Conservation (phyloP, 805 yeast species). For the Barnettozyma siamensis region DNA sequence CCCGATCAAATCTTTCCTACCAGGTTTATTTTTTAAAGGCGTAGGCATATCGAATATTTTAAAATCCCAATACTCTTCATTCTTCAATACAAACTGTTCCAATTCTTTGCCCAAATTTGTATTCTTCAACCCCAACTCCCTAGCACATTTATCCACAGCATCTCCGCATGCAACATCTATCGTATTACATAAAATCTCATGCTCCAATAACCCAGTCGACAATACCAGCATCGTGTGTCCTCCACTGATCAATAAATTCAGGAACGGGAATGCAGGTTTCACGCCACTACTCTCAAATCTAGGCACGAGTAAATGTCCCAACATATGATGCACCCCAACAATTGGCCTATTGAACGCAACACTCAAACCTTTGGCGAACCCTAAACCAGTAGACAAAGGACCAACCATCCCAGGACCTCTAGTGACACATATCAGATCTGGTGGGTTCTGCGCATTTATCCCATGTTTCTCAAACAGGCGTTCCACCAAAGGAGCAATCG, state of each 20-base stretch:
- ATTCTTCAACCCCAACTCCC: conserved; percentile 75
- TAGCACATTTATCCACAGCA: conserved; percentile 86
- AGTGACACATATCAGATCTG: conserved; percentile 82
- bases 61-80: conserved; percentile 28
- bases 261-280: conserved; percentile 55
- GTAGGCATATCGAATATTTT: conserved; percentile 32
- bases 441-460: conserved; percentile 25
- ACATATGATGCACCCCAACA: conserved; percentile 93
- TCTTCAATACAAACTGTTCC: conserved; percentile 46
- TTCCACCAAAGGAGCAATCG: conserved; percentile 46
- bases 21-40: conserved; percentile 48
- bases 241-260: conserved; percentile 80
- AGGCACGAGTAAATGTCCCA: conserved; percentile 79
- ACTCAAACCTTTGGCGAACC: conserved; percentile 78
- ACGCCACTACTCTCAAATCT: conserved; percentile 40
- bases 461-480: conserved; percentile 32
- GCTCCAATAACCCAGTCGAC: conserved; percentile 54
- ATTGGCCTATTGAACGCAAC: conserved; percentile 73
- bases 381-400: conserved; percentile 74
- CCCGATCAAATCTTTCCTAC: conserved; percentile 38
- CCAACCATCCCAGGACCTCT: conserved; percentile 98
- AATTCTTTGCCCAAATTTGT: conserved; percentile 82
- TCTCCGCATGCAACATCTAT: conserved; percentile 91
- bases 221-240: conserved; percentile 90
- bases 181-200: conserved; percentile 69